Conservation (phyloP, 495 filamentous ascomycete genomes). For the Aspergillus asperescens region DNA sequence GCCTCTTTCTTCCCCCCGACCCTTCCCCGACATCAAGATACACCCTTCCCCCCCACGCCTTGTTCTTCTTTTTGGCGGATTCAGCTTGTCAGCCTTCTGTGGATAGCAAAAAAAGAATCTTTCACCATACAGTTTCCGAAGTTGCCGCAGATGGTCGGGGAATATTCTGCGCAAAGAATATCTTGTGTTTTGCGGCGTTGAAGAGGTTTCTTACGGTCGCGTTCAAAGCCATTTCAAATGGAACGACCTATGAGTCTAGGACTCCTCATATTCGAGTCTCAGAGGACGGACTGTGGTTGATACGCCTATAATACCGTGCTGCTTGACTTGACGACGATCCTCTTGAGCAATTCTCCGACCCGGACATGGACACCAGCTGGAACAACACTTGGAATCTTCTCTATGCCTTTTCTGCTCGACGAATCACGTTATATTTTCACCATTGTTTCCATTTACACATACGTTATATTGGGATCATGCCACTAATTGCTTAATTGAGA, state of each 20-base stretch:
- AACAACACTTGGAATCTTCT: not conserved
- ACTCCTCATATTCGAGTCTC: not conserved
- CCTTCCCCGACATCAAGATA: slow-evolving; percentile 11
- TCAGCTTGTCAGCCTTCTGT: not conserved
- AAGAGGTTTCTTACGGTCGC: slow-evolving; percentile 19
- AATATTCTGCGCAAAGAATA: slow-evolving; percentile 5
- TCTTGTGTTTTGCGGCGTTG: not conserved
- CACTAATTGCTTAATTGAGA: slow-evolving; percentile 12
- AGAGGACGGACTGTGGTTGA: not conserved
- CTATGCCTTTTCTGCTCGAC: not conserved
- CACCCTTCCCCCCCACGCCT: not conserved
- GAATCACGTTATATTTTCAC: not conserved
- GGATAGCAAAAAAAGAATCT: not conserved
- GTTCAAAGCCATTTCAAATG: slow-evolving; percentile 5
- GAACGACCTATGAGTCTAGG: not conserved
- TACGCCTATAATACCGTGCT: not conserved
- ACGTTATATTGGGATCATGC: not conserved
- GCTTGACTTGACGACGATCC: not conserved
- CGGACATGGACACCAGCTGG: not conserved
- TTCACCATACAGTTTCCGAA: not conserved
- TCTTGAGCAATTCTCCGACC: not conserved
- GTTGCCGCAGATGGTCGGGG: not conserved
- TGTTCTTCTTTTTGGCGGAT: not conserved
- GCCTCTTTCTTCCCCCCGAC: slow-evolving; percentile 18
- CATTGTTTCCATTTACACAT: not conserved